Evolutionary conservation across 768 basidiomycete species (phyloP).

Genomic region (Mrakia frigida): DNA sequence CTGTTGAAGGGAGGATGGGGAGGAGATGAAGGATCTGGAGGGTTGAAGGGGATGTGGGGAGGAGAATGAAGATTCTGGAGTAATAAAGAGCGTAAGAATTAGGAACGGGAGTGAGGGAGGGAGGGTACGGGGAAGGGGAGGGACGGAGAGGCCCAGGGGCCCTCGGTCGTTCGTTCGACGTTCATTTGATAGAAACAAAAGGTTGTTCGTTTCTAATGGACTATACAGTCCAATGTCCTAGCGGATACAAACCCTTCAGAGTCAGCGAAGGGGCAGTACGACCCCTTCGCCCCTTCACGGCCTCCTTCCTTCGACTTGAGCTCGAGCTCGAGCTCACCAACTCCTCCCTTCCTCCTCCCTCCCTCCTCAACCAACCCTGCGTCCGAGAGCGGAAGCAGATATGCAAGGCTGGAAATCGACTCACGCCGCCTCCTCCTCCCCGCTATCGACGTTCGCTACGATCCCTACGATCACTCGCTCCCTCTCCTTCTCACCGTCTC

Average conservation of each 20-base stretch:
- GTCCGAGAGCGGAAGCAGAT: too few relatives aligned
- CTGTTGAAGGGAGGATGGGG: conserved; percentile 2
- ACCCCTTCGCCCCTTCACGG: neutral
- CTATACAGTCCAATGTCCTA: too few relatives aligned
- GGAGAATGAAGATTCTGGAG: neutral
- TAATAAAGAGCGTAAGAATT: neutral
- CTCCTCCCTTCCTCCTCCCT: neutral
- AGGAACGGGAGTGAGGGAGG: conserved; percentile 5
- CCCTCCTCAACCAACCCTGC: too few relatives aligned
- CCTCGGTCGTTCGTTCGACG: too few relatives aligned
- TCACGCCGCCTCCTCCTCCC: conserved; percentile 8
- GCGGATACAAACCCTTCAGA: too few relatives aligned
- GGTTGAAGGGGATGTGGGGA: neutral
- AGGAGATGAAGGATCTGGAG: conserved; percentile 15
- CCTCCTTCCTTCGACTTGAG: neutral
- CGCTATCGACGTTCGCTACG: neutral
- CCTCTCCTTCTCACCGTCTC: neutral
- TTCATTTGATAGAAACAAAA: too few relatives aligned
- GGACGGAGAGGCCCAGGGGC: too few relatives aligned
- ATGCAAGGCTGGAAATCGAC: too few relatives aligned
- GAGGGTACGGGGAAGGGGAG: neutral
- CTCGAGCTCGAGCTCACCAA: neutral
- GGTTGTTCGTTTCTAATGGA: too few relatives aligned
- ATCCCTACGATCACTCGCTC: neutral
- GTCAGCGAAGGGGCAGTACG: too few relatives aligned